These are phyloP conservation scores for Tuber umbilicatum DNA, from an alignment of 495 filamentous ascomycete genomes.

Conservation along the genomic window DNA sequence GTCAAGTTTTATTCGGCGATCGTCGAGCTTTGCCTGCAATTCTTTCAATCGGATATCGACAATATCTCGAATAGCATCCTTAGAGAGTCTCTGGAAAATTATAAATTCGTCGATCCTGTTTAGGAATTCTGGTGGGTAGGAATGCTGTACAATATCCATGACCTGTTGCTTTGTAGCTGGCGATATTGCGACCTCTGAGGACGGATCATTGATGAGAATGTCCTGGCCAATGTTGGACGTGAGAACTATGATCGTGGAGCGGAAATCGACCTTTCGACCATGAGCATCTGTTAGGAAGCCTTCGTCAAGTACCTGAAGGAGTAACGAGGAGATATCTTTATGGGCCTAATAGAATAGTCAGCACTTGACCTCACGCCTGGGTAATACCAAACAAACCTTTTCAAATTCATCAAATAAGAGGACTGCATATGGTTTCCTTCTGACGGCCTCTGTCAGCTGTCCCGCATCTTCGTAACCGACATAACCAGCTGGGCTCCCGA, in stretches of 20 bases:
- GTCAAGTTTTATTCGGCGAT: constrained; percentile 70
- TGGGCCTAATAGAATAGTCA: constrained; percentile 53
- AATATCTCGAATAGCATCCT: constrained; percentile 75
- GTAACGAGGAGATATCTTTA: constrained; percentile 85
- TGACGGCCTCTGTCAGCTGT: constrained; percentile 90
- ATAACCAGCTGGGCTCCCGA: constrained; percentile 88
- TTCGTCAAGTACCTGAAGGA: constrained; percentile 93
- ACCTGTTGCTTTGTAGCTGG: constrained; percentile 66
- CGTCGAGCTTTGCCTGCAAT: constrained; percentile 73
- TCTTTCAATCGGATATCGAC: constrained; percentile 87
- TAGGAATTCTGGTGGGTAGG: constrained; percentile 87
- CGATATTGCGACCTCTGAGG: constrained; percentile 57
- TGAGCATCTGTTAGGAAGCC: constrained; percentile 93
- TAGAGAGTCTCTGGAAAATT: constrained; percentile 77
- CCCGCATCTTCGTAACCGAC: constrained; percentile 96
- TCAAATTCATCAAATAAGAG: constrained; percentile 96
- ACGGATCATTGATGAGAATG: constrained; percentile 60
- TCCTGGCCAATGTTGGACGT: constrained; percentile 87
- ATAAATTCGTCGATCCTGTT: constrained; percentile 97
- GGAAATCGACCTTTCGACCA: constrained; percentile 92
- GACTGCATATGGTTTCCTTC: constrained; percentile 92
- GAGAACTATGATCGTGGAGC: constrained; percentile 91
- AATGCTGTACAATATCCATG: constrained; percentile 73
- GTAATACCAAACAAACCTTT: constrained; percentile 47
- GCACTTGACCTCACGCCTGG: not conserved